Conservation (phyloP, 192 early-diverging fungal genomes). For the Backusella tuberculispora region DNA sequence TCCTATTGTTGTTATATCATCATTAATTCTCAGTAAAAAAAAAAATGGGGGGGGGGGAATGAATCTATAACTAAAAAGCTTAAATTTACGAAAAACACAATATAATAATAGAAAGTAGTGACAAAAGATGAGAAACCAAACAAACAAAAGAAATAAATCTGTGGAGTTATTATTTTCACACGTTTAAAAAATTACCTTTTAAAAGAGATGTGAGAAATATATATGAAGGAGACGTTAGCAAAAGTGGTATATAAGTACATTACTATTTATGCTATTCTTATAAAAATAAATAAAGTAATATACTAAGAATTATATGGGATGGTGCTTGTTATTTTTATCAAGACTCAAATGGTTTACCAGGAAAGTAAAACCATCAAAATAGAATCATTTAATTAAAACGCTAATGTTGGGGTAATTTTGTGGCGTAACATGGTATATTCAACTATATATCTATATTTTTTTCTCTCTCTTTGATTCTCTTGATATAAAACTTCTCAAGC, state of each 20-base stretch:
- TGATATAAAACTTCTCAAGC: too few species aligned
- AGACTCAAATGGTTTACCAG: neutral
- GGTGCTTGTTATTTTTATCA: neutral
- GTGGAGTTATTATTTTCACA: neutral
- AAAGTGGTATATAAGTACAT: neutral
- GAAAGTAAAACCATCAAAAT: neutral
- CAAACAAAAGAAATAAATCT: neutral
- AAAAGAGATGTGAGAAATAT: constrained; percentile 1
- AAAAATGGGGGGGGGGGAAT: too few species aligned
- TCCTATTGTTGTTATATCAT: too few species aligned
- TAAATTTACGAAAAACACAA: too few species aligned
- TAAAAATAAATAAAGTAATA: neutral
- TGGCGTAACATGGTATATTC: neutral
- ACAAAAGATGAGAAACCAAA: too few species aligned
- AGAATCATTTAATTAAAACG: neutral
- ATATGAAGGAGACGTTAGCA: neutral
- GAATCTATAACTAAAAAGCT: too few species aligned
- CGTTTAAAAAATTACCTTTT: neutral
- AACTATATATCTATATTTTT: neutral
- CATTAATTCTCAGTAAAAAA: too few species aligned
- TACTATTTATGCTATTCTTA: neutral
- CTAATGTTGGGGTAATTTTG: neutral
- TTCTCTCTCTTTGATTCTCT: neutral
- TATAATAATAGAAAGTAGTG: too few species aligned
- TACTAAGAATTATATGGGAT: neutral